Base-by-base conservation (phyloP, 768 basidiomycete species). In the Termitomyces sp. region DNA sequence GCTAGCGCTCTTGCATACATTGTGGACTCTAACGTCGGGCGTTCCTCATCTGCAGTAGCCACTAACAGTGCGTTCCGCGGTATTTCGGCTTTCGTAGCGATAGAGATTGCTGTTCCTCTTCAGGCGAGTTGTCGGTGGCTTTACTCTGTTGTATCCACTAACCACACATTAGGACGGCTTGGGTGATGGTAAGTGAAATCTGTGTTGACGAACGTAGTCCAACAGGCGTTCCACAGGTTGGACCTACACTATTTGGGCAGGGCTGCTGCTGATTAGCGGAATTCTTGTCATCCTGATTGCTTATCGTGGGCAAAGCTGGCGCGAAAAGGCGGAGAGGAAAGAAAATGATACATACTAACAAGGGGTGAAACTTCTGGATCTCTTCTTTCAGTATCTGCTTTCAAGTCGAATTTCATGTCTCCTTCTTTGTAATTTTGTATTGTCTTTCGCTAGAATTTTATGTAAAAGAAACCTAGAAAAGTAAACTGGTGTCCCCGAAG, bases 1-100 rank as follows among this genome's bases (percentile, higher is more conserved):
- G 73, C 84, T 16, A 84, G 84, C 52, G 87, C 89, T 0, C 72
- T 95, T 33, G 88, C 93, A 0, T 95, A 94, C 65, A 78, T 95
- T 36, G 91, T 95, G 16, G 93, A 97, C 65, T 84, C 91, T 5
- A 97, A 95, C 68, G 76, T 79, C 6, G 94, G 93, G 9, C 82
- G 89, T 32, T 90, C 90, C 2, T 84, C 88, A 4, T 83, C 83
- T 3, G 91, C 89, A 1, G 82, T 85, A 7, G 91, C 93, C 0
- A 74, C 80, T 32, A 95, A 95, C 70, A 89, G 88, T 58, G 81
- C 81, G 33, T 89, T 89, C 70, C 82, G 93, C 51, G 91, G 93
- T 0, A 47, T 79, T 4, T 72, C 80, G 16, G 92, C 87, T 3
- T 89, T 89, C 68, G 67, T 89, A 18, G 82, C 84, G 1, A 83